These are phyloP conservation scores for Aurantiochytrium sp. DNA, from an alignment of 108 stramenopile genomes.

Conservation along the genomic window DNA sequence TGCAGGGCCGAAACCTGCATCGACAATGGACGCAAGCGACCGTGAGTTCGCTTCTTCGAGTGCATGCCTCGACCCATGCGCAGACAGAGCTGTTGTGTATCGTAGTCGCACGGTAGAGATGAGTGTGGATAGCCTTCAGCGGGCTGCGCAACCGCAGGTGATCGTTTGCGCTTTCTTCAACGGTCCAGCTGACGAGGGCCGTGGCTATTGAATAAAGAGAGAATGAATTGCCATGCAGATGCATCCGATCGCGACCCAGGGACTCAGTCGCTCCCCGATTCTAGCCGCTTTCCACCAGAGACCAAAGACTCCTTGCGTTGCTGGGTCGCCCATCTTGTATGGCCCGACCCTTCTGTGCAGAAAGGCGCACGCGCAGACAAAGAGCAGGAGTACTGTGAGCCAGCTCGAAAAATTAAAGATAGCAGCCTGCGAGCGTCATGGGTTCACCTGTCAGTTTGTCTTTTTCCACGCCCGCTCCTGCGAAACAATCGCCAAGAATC, in stretches of 20 bases:
- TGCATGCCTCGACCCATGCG: too few relatives aligned
- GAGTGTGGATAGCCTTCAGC: not conserved
- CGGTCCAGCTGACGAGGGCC: not conserved
- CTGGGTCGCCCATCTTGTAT: not conserved
- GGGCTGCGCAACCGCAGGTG: not conserved
- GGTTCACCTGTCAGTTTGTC: too few relatives aligned
- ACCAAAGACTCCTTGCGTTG: constrained; percentile 20
- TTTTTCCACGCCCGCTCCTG: too few relatives aligned
- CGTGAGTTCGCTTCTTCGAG: too few relatives aligned
- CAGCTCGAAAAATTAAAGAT: constrained; percentile 86
- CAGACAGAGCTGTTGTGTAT: not conserved
- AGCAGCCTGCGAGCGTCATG: constrained; percentile 52
- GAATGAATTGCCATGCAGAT: constrained; percentile 41
- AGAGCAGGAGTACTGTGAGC: constrained; percentile 73
- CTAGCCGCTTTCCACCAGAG: constrained; percentile 42
- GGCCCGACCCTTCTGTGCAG: constrained; percentile 30
- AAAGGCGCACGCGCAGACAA: constrained; percentile 87
- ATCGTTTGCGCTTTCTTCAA: not conserved
- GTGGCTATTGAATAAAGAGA: constrained; percentile 25
- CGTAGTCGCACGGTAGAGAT: not conserved
- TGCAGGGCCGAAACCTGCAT: too few relatives aligned
- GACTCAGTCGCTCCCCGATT: constrained; percentile 46
- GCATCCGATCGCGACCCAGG: constrained; percentile 34
- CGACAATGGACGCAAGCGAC: too few relatives aligned
- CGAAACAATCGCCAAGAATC: too few relatives aligned